Percentiles rank a stretch among this genome's conserved stretches.
These are phyloP conservation scores for Coffea canephora DNA, from an alignment of 257 asterid species.

Conservation along the genomic window DNA sequence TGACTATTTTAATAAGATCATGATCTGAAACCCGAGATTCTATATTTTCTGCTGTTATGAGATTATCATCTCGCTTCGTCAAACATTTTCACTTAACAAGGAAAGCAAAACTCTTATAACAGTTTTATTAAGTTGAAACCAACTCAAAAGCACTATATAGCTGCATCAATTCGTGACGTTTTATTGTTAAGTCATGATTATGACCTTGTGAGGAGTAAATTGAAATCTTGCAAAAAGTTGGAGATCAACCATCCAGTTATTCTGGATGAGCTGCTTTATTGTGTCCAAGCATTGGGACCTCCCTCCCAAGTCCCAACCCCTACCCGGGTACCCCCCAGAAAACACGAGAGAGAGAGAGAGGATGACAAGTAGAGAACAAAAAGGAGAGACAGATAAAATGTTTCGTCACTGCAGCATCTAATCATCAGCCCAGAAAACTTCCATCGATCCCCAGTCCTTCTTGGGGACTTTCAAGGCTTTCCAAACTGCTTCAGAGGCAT, in stretches of 20 bases:
- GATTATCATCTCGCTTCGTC: neutral
- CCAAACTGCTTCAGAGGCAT: slow-evolving; percentile 39
- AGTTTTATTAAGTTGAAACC: neutral
- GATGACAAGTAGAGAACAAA: neutral
- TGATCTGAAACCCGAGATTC: neutral
- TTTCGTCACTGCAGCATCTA: neutral
- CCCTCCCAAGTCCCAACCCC: neutral
- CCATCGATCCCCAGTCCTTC: slow-evolving; percentile 27
- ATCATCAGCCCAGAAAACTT: slow-evolving; percentile 34
- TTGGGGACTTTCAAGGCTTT: slow-evolving; percentile 21
- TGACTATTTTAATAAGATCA: neutral
- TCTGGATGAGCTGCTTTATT: neutral
- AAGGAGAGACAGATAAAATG: neutral
- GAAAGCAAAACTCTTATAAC: neutral
- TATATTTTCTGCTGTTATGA: neutral
- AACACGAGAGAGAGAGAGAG: no score
- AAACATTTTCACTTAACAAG: neutral
- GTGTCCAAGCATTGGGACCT: neutral
- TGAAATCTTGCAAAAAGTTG: neutral
- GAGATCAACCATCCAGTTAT: neutral
- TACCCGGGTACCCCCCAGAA: neutral
- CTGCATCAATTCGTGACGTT: neutral
- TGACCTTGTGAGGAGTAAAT: neutral
- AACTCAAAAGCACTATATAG: neutral
- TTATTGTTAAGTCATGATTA: neutral